phyloP scores from a whole-genome alignment of 2,329 filamentous ascomycete genomes.

The Aaosphaeria pasadenensis region DNA sequence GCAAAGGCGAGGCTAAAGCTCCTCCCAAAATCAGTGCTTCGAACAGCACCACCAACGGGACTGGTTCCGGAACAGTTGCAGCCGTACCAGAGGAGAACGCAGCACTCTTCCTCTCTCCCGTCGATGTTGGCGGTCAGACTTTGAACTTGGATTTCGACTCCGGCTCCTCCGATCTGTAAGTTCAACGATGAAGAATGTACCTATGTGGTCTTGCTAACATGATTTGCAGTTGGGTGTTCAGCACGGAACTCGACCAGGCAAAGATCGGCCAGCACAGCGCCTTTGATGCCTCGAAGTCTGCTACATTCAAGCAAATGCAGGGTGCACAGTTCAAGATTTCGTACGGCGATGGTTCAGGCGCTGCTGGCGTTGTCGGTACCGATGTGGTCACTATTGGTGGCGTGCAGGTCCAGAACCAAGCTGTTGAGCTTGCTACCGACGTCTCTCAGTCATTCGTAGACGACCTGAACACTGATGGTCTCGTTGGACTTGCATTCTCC shows the following conservation, averaged over 20 bases:
- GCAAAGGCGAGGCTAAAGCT: neutral
- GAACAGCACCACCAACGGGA: slow-evolving; percentile 8
- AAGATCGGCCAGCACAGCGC: slow-evolving; percentile 52
- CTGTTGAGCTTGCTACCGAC: slow-evolving; percentile 63
- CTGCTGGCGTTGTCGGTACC: slow-evolving; percentile 63
- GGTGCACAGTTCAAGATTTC: slow-evolving; percentile 59
- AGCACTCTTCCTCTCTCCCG: slow-evolving; percentile 66
- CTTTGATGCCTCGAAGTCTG: slow-evolving; percentile 54
- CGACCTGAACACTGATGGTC: slow-evolving; percentile 63
- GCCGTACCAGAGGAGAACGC: slow-evolving; percentile 65
- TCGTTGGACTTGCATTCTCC: slow-evolving; percentile 67
- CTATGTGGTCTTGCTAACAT: neutral
- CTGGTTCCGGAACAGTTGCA: slow-evolving; percentile 56
- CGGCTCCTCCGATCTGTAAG: slow-evolving; percentile 69
- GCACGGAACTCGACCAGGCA: slow-evolving; percentile 51
- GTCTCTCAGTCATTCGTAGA: slow-evolving; percentile 58
- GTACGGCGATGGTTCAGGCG: slow-evolving; percentile 68
- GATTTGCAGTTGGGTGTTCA: slow-evolving; percentile 63
- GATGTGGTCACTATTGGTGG: slow-evolving; percentile 68
- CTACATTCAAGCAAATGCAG: slow-evolving; percentile 47
- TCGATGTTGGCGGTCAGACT: slow-evolving; percentile 67
- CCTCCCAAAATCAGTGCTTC: slow-evolving; percentile 3
- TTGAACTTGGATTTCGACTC: slow-evolving; percentile 72
- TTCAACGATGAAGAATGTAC: too few species aligned
- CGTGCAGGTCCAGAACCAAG: slow-evolving; percentile 58